Evolutionary conservation across 2,329 filamentous ascomycete species (phyloP), one percentile per base, ranked within the genome.

Genomic region (Fusarium redolens): DNA sequence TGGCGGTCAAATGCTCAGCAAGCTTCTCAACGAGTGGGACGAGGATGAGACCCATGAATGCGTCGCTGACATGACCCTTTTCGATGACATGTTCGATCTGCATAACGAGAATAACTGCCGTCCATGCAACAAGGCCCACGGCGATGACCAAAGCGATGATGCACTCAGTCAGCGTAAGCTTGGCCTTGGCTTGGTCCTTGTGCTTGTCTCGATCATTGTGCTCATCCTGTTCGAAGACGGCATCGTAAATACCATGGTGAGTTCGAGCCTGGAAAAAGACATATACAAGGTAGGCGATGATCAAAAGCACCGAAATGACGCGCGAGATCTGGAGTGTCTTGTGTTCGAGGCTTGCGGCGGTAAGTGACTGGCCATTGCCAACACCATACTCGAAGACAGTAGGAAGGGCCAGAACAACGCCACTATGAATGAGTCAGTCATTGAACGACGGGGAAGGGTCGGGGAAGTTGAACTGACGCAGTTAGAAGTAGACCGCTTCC

Each of bases 11-110:
- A 81, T 97, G 94, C 81, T 97, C 94, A 17, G 94, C 93, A 5
- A 92, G 91, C 82, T 97, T 97, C 79, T 97, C 94, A 10, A 96
- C 93, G 0, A 97, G 86, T 7, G 93, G 92, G 9, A 96, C 88
- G 2, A 97, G 86, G 72, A 96, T 96, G 41, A 97, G 85, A 76
- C 93, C 87, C 82, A 89, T 87, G 69, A 88, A 88, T 3, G 87
- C 83, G 61, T 88, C 87, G 0, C 86, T 86, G 20, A 90, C 81
- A 63, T 79, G 73, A 25, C 82, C 82, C 28, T 82, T 74, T 41
- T 83, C 75, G 41, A 89, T 86, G 8, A 89, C 89, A 75, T 82
- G 85, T 41, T 90, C 87, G 65, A 96, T 96, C 77, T 95, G 86
- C 56, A 90, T 83, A 18, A 96, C 93, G 20, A 96, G 85, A 70